Base-by-base conservation (phyloP, 441 rosid genomes). In the Sinapis alba region DNA sequence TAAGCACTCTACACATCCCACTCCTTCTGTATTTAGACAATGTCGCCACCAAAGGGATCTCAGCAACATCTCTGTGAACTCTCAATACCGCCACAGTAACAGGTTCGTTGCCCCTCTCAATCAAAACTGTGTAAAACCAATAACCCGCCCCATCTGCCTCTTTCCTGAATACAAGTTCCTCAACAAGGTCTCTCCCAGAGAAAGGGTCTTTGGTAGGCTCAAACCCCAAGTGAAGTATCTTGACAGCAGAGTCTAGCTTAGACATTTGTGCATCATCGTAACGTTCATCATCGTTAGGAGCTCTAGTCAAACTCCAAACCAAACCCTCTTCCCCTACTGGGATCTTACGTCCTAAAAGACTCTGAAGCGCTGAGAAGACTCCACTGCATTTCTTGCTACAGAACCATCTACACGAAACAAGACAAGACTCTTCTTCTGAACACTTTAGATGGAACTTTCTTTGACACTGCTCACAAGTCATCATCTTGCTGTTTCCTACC, bases 221-320 rank as follows among this genome's bases (percentile, higher is more conserved):
- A 28, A 89, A 87, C 62, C 91, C 85, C 11, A 83, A 83, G 13
- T 83, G 89, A 79, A 87, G 83, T 57, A 89, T 72, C n/a, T 81
- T 62, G 1, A 85, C 80, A 43, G 85, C 87, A 16, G 74, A 70
- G 19, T 75, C 54, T 43, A 89, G 72, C 83, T 81, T 85, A 18
- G 69, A 61, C 12, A 76, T 69, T 28, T 75, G 79, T 36, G 79
- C 76, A 27, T 79, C 50, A 34, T 65, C 66, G 7, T 68, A 71
- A 1, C 71, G 79, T 19, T 62, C 70, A 54, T 36, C 43, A 13
- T 43, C 30, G 26, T 70, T 77, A 1, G 78, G 69, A 21, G 81
- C 78, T 65, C 81, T 85, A 20, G 73, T 50, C 32, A 89, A 18
- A 19, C 77, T 84, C 91, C 93, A 87, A 0, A 83, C 82, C 56